Base-by-base conservation (phyloP, 2,329 filamentous ascomycete genomes). In the Mycocentrospora acerina region DNA sequence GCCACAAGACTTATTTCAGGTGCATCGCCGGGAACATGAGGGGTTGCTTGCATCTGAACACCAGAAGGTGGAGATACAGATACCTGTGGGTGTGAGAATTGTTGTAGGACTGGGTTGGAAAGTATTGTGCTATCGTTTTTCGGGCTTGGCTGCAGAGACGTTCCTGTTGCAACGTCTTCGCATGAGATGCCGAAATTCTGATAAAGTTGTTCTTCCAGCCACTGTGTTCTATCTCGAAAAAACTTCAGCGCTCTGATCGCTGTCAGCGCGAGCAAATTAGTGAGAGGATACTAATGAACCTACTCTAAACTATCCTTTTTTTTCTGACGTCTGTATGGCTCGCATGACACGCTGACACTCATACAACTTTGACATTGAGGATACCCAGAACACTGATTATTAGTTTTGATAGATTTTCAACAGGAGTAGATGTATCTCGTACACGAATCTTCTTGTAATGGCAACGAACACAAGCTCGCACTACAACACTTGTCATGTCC, bases 1-100 rank as follows among this genome's bases (percentile, higher is more conserved):
- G 38, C 17, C 3, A 41, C 32, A 11, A 41, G 24, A 13, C 38
- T 40, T 4, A 33, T 24, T 4, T 35, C 32, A 1, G 38, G 29
- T 24, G 24, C 29, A 15, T 4, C 22, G 14, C 32, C n/a, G 12
- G 17, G 24, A 17, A 9, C 19, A 15, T 31, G 6, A 7, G 29
- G 17, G n/a, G 7, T 7, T 31, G 7, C 17, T 18, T 7, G 29
- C 6, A 7, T 7, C 7, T 22, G 19, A 22, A 9, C 19, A 22
- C 9, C 9, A 9, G 19, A 9, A 22, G 19, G 9, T 22, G 19
- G 19, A 22, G 19, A 22, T 22, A 22, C 9, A 5, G 19, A 9
- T 5, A 5, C 19, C 5, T 22, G 5, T 22, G 19, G 19, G 9
- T 22, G 19, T 22, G 9, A 5, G 19, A 6, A 9, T 22, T 9